Conservation (phyloP, 495 filamentous ascomycete species). For the Pseudotulostoma volvatum region DNA sequence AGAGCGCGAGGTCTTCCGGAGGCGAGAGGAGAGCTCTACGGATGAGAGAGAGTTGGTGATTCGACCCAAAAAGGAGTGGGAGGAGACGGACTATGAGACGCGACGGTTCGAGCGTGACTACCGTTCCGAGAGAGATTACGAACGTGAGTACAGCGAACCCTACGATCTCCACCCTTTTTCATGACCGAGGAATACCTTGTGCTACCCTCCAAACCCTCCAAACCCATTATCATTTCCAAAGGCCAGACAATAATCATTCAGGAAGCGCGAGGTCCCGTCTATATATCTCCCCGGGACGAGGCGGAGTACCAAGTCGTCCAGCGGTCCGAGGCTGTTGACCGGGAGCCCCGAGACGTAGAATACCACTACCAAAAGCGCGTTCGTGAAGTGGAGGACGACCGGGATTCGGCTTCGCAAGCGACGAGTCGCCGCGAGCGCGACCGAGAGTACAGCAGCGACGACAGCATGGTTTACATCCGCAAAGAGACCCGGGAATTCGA, state of each 20-base stretch:
- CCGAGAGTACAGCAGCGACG: conserved; percentile 42
- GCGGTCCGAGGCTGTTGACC: conserved; percentile 36
- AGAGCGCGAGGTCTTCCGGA: conserved; percentile 24
- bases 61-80: conserved; percentile 27
- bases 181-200: conserved; percentile 53
- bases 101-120: conserved; percentile 17
- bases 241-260: conserved; percentile 58
- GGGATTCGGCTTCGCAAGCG: conserved; percentile 41
- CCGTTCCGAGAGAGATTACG: conserved; percentile 39
- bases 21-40: conserved; percentile 20
- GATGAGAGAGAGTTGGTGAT: conserved; percentile 34
- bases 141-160: conserved; percentile 28
- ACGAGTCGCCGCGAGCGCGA: conserved; percentile 18
- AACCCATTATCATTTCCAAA: conserved; percentile 56
- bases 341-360: conserved; percentile 37
- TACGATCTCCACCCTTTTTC: conserved; percentile 44
- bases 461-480: conserved; percentile 43
- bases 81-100: conserved; percentile 28
- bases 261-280: conserved; percentile 53
- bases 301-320: conserved; percentile 53
- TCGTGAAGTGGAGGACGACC: conserved; percentile 40
- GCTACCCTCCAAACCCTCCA: conserved; percentile 33
- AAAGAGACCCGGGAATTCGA: conserved; percentile 41
- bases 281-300: conserved; percentile 42
- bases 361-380: conserved; percentile 50